A percentile compares a stretch with the other conserved stretches of the same genome.
phyloP scores from a whole-genome alignment of 2,329 filamentous ascomycete species.

The Periconia digitata region DNA sequence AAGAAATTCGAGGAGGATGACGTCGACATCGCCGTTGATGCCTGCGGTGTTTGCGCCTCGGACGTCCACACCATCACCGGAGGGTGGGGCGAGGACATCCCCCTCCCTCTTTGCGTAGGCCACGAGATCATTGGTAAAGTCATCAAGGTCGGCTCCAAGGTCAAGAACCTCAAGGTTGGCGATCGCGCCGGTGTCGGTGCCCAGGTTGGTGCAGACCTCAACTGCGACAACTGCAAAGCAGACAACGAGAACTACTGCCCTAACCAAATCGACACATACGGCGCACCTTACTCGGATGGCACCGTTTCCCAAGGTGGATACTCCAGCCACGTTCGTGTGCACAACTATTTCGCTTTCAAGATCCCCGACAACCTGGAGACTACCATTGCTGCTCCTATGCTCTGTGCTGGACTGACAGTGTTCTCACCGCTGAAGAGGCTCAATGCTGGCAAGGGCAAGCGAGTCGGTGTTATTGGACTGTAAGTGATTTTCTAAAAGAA shows the following conservation, averaged over 20 bases:
- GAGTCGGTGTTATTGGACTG: conserved; percentile 73
- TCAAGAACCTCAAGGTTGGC: conserved; percentile 51
- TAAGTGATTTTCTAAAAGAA: conserved; percentile 25
- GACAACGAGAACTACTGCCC: conserved; percentile 58
- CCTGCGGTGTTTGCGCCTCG: conserved; percentile 51
- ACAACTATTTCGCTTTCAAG: conserved; percentile 75
- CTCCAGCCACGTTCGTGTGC: conserved; percentile 67
- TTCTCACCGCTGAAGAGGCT: conserved; percentile 78
- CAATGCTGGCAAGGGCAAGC: conserved; percentile 75
- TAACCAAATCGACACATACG: conserved; percentile 53
- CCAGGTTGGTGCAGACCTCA: conserved; percentile 53
- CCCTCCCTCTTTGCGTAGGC: conserved; percentile 65
- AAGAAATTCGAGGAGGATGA: conserved; percentile 88
- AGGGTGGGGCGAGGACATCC: conserved; percentile 66
- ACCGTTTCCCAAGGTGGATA: conserved; percentile 69
- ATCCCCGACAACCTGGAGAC: conserved; percentile 73
- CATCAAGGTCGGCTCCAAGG: conserved; percentile 53
- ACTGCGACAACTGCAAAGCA: conserved; percentile 54
- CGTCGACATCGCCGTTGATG: conserved; percentile 83
- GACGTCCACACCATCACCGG: conserved; percentile 54
- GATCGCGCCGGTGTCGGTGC: conserved; percentile 54
- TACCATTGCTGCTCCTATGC: conserved; percentile 63
- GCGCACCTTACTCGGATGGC: conserved; percentile 56
- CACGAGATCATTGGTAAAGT: conserved; percentile 60
- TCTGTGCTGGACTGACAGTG: conserved; percentile 71